phyloP scores from a whole-genome alignment of 2,329 filamentous ascomycete species.

The Lachnellula occidentalis region DNA sequence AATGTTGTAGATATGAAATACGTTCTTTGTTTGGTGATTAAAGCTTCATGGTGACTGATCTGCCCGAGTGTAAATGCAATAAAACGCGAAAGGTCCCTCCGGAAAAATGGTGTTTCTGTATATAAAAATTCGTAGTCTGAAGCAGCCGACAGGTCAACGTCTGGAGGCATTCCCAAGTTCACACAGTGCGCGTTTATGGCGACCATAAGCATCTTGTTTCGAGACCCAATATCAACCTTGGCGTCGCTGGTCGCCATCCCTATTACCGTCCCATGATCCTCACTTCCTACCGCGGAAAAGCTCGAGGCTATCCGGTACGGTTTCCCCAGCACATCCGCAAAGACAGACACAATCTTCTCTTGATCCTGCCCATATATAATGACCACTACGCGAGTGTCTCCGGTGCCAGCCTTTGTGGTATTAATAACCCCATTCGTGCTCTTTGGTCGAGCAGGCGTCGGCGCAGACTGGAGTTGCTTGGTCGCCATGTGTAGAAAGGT shows the following conservation, averaged over 20 bases:
- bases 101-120: slow-evolving; percentile 64
- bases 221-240: slow-evolving; percentile 50
- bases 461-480: slow-evolving; percentile 44
- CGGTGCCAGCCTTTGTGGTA: slow-evolving; percentile 31
- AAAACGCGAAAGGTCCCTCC: slow-evolving; percentile 72
- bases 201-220: slow-evolving; percentile 55
- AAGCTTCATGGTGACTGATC: slow-evolving; percentile 68
- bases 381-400: slow-evolving; percentile 54
- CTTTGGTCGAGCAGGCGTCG: slow-evolving; percentile 43
- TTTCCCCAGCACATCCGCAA: slow-evolving; percentile 76
- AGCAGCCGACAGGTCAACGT: slow-evolving; percentile 55
- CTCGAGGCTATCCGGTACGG: slow-evolving; percentile 55
- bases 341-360: slow-evolving; percentile 66
- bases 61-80: slow-evolving; percentile 76
- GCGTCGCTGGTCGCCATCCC: slow-evolving; percentile 57
- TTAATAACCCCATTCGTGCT: slow-evolving; percentile 33
- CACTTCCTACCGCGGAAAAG: slow-evolving; percentile 47
- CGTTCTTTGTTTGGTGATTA: slow-evolving; percentile 72
- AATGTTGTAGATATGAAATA: slow-evolving; percentile 88
- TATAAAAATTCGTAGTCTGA: slow-evolving; percentile 89
- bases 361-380: slow-evolving; percentile 68
- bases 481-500: slow-evolving; percentile 31
- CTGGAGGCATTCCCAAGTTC: slow-evolving; percentile 63
- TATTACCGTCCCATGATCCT: slow-evolving; percentile 60
- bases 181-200: slow-evolving; percentile 74